These are phyloP conservation scores for Ambrosiella beaveri DNA, from an alignment of 2,329 filamentous ascomycete genomes.

Conservation along the genomic window DNA sequence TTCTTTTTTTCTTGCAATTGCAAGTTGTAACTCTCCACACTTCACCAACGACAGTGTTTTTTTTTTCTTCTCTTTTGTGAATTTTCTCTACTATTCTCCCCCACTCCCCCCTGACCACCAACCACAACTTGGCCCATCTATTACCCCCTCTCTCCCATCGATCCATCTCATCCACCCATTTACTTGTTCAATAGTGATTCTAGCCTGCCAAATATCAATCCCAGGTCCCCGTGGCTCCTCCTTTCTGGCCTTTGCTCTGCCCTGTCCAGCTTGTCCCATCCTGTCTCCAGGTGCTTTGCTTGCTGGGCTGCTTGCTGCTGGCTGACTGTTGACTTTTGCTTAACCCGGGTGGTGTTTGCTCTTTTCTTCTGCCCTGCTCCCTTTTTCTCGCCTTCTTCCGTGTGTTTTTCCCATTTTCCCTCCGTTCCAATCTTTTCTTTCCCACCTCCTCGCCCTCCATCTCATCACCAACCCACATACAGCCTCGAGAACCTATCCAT, in stretches of 20 bases:
- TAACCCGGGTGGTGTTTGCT: conserved; percentile 17
- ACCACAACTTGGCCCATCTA: neutral
- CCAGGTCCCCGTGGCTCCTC: neutral
- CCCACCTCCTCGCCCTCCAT: conserved; percentile 6
- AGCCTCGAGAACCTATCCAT: conserved; percentile 21
- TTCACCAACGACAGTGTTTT: neutral
- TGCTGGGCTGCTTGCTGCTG: conserved; percentile 1
- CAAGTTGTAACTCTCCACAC: neutral
- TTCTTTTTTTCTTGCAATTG: neutral
- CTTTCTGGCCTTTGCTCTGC: neutral
- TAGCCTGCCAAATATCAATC: neutral
- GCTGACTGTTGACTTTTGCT: conserved; percentile 19
- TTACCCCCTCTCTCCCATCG: neutral
- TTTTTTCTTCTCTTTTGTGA: neutral
- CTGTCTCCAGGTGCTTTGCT: neutral
- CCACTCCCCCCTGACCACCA: neutral
- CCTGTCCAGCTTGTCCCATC: neutral
- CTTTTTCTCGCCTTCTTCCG: conserved; percentile 15
- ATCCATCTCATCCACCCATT: neutral
- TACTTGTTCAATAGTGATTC: neutral
- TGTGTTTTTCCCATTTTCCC: conserved; percentile 5
- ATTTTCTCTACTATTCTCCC: neutral
- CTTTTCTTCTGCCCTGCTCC: conserved; percentile 16
- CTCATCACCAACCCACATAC: conserved; percentile 3
- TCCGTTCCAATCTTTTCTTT: conserved; percentile 5